Evolutionary conservation across 768 basidiomycete species (phyloP), one percentile per base, ranked within the genome.

Genomic region (Suillus lakei): DNA sequence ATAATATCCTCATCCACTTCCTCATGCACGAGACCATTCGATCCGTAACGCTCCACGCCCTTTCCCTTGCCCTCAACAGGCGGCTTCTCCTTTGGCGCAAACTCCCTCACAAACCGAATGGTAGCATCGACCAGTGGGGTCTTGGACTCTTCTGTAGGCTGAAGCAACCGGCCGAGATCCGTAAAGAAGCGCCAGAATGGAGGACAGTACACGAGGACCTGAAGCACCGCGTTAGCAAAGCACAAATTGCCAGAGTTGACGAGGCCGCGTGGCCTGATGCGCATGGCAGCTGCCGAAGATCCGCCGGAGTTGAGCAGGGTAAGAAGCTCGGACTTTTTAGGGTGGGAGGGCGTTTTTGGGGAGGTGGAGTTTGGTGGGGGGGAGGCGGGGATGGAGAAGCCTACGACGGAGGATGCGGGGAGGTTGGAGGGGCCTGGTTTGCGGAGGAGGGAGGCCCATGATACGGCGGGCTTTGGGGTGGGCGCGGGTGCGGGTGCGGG

Each of bases 211-310:
- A 96, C 86, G 34, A 99, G 83, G 2, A 92, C 87, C 79, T 99
- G 97, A 36, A 99, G 81, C 28, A 98, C 92, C 0, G 95, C 89
- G 72, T 98, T 99, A 34, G 96, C 96, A 73, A 98, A 99, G 76
- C 97, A 99, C 89, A 98, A 90, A 78, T 99, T 99, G 0, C 97
- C 96, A 3, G 88, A 91, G 77, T 99, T 99, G 69, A 99, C 83
- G 58, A 99, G 79, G 5, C 97, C 97, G 16, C 96, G 83, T 0
- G 93, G 88, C 8, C 83, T 81, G 39, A 93, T 85, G 56, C 75
- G 77, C 41, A 74, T 64, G 43, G 30, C 8, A 12, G 69, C 62
- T 1, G 68, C 71, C 4, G 68, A 67, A 5, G 75, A 66, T 6
- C 82, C 73, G 0, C 79, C 81, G 1, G 78, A 76, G 10, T 78